Evolutionary conservation across 2,329 filamentous ascomycete species (phyloP), one percentile per base, ranked within the genome.

Genomic region (Fusarium tuaranense): DNA sequence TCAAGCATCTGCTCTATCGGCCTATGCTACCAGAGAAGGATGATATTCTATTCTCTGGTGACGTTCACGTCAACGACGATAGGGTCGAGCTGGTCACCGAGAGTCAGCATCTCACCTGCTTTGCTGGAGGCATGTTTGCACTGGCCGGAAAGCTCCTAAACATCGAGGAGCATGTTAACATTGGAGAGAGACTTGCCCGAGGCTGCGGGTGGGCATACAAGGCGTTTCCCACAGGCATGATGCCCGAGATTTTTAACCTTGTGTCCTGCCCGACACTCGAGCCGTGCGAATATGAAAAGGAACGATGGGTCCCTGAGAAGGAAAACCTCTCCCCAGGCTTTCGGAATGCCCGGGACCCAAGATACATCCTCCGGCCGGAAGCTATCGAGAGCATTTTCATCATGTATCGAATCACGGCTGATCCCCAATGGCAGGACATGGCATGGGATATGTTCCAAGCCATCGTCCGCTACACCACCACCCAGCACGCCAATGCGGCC

Each of bases 91-190:
- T 84, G 63, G 72, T 72, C 0, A 72, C 81, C n/a, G 79, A 83
- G 9, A 80, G 78, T 41, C 81, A 91, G 57, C 92, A 94, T 79
- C 84, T 93, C 0, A 87, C 87, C 1, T 94, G 92, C 78, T 94
- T 93, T 77, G 86, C 89, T 0, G 92, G 92, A 5, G 92, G 92
- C 7, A 91, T 93, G 86, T 90, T 93, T 41, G 92, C 86, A 0
- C 86, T 94, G 25, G 91, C 88, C 2, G 89, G 92, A 0, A 88
- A 86, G 63, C 83, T 94, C 30, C 89, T 93, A 68, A 78, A 82
- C 36, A 85, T 87, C 0, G 79, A 83, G 0, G 81, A 85, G 18
- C 86, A 90, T 63, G 81, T 90, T n/a, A 78, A 82, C 2, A 82
- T 87, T 9, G 89, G 85, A 5, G 83, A 85, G 63, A 84, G 84